Base-by-base conservation (phyloP, 768 basidiomycete genomes). In the Termitomyces eurrhizus region DNA sequence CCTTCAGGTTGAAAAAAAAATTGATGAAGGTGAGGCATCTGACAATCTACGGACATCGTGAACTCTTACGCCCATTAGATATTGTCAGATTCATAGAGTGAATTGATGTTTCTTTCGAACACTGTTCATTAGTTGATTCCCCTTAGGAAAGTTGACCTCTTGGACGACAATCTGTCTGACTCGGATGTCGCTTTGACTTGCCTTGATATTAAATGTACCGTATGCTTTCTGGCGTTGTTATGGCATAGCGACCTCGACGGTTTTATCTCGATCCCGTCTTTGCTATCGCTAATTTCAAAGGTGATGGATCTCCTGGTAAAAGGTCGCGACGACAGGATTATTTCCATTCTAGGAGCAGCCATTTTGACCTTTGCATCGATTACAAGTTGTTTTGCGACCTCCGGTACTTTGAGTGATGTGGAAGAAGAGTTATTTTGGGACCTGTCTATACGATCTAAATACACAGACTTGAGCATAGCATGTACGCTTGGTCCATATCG, bases 371-470 rank as follows among this genome's bases (percentile, higher is more conserved):
- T 74, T 39, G 65, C 76, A 18, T 71, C 79, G 24, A 65, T 64
- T 14, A 36, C 46, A 35, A 24, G 37, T 21, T 35, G 50, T 33
- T 52, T 16, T 29, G 18, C 21, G 14, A 33, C 66, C 58, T 62
- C 72, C 32, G 66, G 63, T 45, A 64, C 62, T 8, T 63, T 66
- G 46, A 49, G 53, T 9, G 24, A 60, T 14, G 48, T 57, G 57
- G 67, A 74, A 42, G 72, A 72, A 18, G 74, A 78, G 24, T 63
- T 64, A 16, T 52, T 83, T 39, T 81, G 78, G 80, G 65, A 59
- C 42, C 53, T 81, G 3, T 71, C 72, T 5, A 59, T 74, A 53
- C 64, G 68, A 8, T 59, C 63, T 0, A 63, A 66, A 41, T 61
- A 67, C 24, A 64, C 62, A 14, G 68, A 80, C 52, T 73, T 84